Evolutionary conservation across 176 grass and related monocot species (phyloP).

Genomic region (Oryza punctata): DNA sequence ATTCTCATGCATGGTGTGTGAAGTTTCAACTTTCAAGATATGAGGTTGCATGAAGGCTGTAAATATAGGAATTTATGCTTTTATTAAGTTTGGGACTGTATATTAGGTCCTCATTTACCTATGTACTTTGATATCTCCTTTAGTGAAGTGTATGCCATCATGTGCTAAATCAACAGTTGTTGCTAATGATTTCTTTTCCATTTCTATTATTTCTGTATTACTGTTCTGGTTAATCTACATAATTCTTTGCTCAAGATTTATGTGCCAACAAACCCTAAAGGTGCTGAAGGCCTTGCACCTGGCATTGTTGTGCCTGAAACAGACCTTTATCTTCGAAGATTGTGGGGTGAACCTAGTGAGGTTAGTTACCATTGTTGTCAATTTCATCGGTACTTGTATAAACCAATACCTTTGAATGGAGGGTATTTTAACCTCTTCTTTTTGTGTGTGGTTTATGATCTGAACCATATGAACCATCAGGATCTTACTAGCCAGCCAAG

Average conservation of each 20-base stretch:
- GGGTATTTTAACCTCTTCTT: not conserved
- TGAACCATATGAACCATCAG: slow-evolving; percentile 49
- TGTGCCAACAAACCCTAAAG: slow-evolving; percentile 83
- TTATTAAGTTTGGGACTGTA: not conserved
- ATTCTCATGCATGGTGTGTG: not conserved
- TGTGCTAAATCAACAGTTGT: not conserved
- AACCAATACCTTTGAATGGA: not conserved
- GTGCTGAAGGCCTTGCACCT: slow-evolving; percentile 78
- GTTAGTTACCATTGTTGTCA: slow-evolving; percentile 44
- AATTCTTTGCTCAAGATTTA: slow-evolving; percentile 50
- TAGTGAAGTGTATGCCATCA: not conserved
- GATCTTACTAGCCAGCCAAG: slow-evolving; percentile 48
- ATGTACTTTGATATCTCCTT: not conserved
- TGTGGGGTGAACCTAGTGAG: slow-evolving; percentile 91
- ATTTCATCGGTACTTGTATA: slow-evolving; percentile 21
- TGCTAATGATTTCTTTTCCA: not conserved
- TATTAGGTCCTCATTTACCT: not conserved
- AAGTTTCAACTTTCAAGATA: not conserved
- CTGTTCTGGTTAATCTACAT: not conserved
- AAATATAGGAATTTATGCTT: not conserved
- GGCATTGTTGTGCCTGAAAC: slow-evolving; percentile 84
- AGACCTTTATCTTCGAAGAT: slow-evolving; percentile 70
- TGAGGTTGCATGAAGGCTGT: not conserved
- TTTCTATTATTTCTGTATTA: not conserved
- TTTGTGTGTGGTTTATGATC: slow-evolving; percentile 16